phyloP scores from a whole-genome alignment of 192 early-diverging fungal genomes.

The Coemansia sp. region DNA sequence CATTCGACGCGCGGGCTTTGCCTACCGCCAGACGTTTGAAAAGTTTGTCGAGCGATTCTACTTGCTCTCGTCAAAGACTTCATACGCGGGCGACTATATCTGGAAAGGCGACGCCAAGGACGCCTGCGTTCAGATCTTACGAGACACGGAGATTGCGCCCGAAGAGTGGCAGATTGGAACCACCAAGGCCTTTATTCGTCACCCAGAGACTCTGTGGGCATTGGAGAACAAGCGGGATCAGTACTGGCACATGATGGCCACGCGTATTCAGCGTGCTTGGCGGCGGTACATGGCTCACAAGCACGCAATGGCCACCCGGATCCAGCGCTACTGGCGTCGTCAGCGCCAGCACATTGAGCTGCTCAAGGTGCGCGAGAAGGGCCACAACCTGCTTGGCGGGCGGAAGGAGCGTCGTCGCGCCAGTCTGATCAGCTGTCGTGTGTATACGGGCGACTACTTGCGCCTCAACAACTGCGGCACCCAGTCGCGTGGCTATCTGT shows the following conservation, averaged over 20 bases:
- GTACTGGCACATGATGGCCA: conserved; percentile 97
- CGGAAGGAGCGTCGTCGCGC: conserved; percentile 93
- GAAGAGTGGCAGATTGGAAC: conserved; percentile 97
- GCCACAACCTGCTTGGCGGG: conserved; percentile 83
- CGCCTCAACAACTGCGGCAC: conserved; percentile 53
- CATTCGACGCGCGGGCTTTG: conserved; percentile 96
- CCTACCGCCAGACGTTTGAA: conserved; percentile 93
- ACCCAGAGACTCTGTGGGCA: conserved; percentile 90
- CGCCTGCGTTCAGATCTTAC: conserved; percentile 80
- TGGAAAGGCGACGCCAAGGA: conserved; percentile 80
- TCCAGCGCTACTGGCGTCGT: conserved; percentile 77
- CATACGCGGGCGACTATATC: conserved; percentile 80
- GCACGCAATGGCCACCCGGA: conserved; percentile 65
- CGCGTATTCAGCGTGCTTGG: conserved; percentile 91
- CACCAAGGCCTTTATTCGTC: conserved; percentile 94
- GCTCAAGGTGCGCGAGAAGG: conserved; percentile 91
- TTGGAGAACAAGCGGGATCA: conserved; percentile 91
- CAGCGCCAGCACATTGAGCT: conserved; percentile 88
- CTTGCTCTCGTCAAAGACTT: conserved; percentile 71
- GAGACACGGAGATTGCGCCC: conserved; percentile 78
- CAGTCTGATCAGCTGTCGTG: conserved; percentile 77
- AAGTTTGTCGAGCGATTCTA: conserved; percentile 82
- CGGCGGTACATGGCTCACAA: conserved; percentile 72
- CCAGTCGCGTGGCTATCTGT: conserved; percentile 28
- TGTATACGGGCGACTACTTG: conserved; percentile 93